phyloP scores from a whole-genome alignment of 2,329 filamentous ascomycete genomes.

The Pleoardoris graminearum region DNA sequence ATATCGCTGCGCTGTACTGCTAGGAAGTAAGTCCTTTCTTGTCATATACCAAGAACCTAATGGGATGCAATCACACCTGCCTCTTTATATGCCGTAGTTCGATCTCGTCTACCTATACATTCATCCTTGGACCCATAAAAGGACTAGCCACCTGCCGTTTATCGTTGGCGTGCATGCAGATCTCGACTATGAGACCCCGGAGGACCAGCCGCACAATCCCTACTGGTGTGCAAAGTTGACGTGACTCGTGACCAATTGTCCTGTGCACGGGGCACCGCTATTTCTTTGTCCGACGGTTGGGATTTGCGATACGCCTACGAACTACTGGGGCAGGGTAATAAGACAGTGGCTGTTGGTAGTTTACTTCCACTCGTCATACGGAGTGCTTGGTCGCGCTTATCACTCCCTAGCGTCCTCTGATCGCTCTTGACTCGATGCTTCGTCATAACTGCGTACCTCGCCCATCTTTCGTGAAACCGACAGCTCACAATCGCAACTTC shows the following conservation, averaged over 20 bases:
- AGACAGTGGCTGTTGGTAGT: background rate
- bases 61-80: background rate
- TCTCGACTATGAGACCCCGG: slow-evolving; percentile 6
- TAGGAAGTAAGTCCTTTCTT: background rate
- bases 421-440: slow-evolving; percentile 1
- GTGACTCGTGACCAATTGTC: background rate
- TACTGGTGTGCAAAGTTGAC: background rate
- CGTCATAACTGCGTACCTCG: slow-evolving; percentile 1
- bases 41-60: slow-evolving; percentile 12
- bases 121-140: background rate
- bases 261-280: background rate
- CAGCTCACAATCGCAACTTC: background rate
- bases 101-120: background rate
- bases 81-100: background rate
- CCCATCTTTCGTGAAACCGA: background rate
- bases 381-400: slow-evolving; percentile 5
- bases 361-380: slow-evolving; percentile 1
- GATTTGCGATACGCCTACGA: background rate
- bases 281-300: slow-evolving; percentile 5
- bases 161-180: slow-evolving; percentile 1
- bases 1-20: slow-evolving; percentile 12
- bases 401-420: background rate
- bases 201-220: background rate
- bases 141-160: slow-evolving; percentile 3
- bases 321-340: background rate